These are phyloP conservation scores for Exophiala sp. DNA, from an alignment of 2,329 filamentous ascomycete species.

Conservation along the genomic window DNA sequence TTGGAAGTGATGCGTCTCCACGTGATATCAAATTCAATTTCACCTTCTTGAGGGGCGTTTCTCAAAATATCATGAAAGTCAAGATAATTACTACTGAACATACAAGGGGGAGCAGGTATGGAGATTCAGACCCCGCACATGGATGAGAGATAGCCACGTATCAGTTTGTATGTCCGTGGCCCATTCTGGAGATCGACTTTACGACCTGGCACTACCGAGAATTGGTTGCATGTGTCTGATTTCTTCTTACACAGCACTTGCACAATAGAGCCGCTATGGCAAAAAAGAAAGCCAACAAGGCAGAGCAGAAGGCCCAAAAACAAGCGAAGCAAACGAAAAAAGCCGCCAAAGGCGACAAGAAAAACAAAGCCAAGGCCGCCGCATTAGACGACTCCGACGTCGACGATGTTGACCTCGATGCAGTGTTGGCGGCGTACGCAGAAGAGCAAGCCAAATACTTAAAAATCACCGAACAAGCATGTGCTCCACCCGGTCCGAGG, in stretches of 20 bases:
- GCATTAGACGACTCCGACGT: constrained; percentile 71
- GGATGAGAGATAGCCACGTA: too few species aligned
- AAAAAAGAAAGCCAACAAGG: constrained; percentile 56
- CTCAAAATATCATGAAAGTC: background rate
- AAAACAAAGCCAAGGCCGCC: constrained; percentile 78
- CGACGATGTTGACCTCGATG: constrained; percentile 89
- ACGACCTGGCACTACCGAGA: too few species aligned
- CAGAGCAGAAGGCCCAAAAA: constrained; percentile 51
- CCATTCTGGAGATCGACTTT: too few species aligned
- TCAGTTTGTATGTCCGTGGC: too few species aligned
- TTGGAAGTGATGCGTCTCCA: background rate
- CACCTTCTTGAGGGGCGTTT: background rate
- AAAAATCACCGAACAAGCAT: constrained; percentile 80
- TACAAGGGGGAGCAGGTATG: too few species aligned
- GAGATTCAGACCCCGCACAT: too few species aligned
- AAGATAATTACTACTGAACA: constrained; percentile 30
- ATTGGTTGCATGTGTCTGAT: too few species aligned
- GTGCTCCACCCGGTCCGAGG: constrained; percentile 70
- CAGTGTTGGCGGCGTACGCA: constrained; percentile 87
- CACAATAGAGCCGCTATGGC: constrained; percentile 31
- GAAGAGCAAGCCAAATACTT: constrained; percentile 90
- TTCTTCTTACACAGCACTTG: too few species aligned
- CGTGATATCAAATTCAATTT: background rate
- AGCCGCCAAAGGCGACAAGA: constrained; percentile 71
- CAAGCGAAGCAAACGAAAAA: constrained; percentile 67